A percentile compares a stretch with the other conserved stretches of the same genome.
Evolutionary conservation across 345 rosid genomes (phyloP).

Genomic region (Theobroma cacao): DNA sequence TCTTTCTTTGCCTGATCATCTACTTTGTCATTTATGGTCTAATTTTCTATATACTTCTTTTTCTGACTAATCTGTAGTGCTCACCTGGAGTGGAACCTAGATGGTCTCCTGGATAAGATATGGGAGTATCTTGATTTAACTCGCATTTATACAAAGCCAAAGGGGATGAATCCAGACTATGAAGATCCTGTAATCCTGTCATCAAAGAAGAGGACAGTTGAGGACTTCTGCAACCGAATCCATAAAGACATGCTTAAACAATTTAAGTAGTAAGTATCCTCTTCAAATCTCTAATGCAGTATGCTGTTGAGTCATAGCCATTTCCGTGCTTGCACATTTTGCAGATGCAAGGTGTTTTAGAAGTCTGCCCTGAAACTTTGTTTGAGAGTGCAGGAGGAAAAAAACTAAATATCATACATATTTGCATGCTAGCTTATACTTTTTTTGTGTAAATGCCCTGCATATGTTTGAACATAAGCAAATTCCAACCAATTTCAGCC

Average conservation of each 20-base stretch:
- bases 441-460: neutral
- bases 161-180: conserved; percentile 96
- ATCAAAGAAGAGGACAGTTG: conserved; percentile 82
- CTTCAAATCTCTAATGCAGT: neutral
- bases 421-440: neutral
- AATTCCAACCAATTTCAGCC: neutral
- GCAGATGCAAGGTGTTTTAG: neutral
- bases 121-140: conserved; percentile 94
- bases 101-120: conserved; percentile 83
- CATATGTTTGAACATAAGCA: neutral
- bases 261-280: conserved; percentile 82
- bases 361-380: neutral
- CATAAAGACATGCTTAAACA: conserved; percentile 95
- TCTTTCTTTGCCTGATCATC: neutral
- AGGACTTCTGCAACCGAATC: conserved; percentile 82
- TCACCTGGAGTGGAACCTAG: conserved; percentile 97
- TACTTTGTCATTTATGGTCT: neutral
- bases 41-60: neutral
- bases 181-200: conserved; percentile 95
- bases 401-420: neutral
- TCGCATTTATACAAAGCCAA: conserved; percentile 92
- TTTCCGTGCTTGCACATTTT: neutral
- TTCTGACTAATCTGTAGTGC: conserved; percentile 49
- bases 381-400: neutral
- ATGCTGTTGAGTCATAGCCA: neutral